Conservation (phyloP, 2,329 filamentous ascomycete genomes). For the Fragosphaeria purpurea region DNA sequence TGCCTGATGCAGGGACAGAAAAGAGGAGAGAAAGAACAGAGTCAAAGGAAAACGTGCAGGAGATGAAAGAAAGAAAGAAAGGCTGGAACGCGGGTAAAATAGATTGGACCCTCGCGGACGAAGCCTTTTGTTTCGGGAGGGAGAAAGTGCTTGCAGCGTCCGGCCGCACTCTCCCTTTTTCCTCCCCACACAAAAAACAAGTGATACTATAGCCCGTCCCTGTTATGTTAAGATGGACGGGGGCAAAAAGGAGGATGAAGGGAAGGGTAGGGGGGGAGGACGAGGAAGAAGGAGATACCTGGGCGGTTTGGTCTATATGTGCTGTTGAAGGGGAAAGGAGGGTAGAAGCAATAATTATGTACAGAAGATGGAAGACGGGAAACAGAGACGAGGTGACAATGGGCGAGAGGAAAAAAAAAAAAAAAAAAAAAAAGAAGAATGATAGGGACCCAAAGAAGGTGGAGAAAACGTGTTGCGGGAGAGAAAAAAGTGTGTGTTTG, state of each 20-base stretch:
- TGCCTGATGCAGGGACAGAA: too few species aligned
- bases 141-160: conserved; percentile 1
- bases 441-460: too few species aligned
- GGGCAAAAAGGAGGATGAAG: neutral
- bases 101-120: neutral
- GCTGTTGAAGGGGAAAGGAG: neutral
- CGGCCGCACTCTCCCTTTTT: too few species aligned
- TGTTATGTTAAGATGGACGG: too few species aligned
- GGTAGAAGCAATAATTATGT: neutral
- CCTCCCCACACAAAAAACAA: too few species aligned
- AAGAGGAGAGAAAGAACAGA: neutral
- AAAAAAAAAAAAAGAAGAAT: neutral
- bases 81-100: neutral
- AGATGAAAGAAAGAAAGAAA: neutral
- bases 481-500: too few species aligned
- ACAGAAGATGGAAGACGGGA: neutral
- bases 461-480: too few species aligned
- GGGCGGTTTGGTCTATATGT: neutral
- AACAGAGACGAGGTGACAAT: too few species aligned
- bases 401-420: neutral
- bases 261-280: neutral
- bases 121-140: neutral
- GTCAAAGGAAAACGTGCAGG: neutral
- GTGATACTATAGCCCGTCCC: too few species aligned
- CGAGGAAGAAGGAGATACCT: neutral